Conservation (phyloP, 2,329 filamentous ascomycete genomes). For the Bipolaris oryzae region DNA sequence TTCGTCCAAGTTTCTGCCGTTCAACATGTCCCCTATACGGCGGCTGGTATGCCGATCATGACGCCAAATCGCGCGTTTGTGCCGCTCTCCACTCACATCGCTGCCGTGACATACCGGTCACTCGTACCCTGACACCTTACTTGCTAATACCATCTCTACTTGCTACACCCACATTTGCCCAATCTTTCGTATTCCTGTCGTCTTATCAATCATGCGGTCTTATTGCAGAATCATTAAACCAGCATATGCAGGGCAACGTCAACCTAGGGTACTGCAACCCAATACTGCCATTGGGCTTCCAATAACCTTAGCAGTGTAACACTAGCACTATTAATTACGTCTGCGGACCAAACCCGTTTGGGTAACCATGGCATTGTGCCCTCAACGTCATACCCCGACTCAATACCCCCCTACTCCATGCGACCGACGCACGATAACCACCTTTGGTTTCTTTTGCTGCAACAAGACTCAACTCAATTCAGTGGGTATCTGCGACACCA, state of each 20-base stretch:
- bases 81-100: conserved; percentile 11
- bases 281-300: conserved; percentile 4
- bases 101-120: conserved; percentile 7
- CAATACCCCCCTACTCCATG: background rate
- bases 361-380: conserved; percentile 3
- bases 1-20: conserved; percentile 30
- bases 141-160: background rate
- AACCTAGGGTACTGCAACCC: conserved; percentile 8
- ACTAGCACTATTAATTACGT: conserved; percentile 1
- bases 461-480: conserved; percentile 3
- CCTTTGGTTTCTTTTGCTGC: conserved; percentile 9
- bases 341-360: conserved; percentile 5
- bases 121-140: conserved; percentile 5
- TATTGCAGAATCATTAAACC: background rate
- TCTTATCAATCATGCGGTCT: background rate
- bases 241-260: conserved; percentile 3
- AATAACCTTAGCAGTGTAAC: background rate
- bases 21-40: conserved; percentile 22
- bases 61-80: conserved; percentile 31
- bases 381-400: conserved; percentile 7
- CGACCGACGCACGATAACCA: conserved; percentile 1
- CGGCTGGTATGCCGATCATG: conserved; percentile 35
- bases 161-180: background rate
- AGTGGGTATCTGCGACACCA: conserved; percentile 7
- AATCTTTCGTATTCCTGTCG: background rate